Base-by-base conservation (phyloP, 23 red algal genomes). In the Rhodosorus marinus region DNA sequence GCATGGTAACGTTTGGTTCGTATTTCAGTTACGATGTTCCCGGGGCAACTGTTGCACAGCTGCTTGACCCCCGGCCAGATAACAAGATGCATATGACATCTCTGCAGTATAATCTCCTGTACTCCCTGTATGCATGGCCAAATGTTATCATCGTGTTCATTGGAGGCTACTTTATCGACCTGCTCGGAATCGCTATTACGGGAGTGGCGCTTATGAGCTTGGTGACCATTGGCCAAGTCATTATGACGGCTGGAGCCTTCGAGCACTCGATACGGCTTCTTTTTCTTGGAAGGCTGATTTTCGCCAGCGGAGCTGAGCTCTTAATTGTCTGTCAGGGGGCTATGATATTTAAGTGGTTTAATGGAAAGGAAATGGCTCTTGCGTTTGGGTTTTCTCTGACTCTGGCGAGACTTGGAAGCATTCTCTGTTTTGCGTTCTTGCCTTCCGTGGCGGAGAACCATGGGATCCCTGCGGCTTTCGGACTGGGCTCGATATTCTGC, bases 21-120 rank as follows among this genome's bases (percentile, higher is more conserved):
- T 70, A 70, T 33, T 70, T 70, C 19, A 58, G 65, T 15, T 70
- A 57, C 23, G 65, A 70, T 49, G 60, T 54, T 25, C 65, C 65
- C 6, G 51, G 65, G 2, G 65, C 65, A 11, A 29, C 60, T 4
- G 65, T 55, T 8, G 60, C 30, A 20, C 6, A 5, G 23, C 6
- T 70, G 8, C 9, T n/a, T 6, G 65, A 35, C n/a, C n/a, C n/a
- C n/a, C n/a, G n/a, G n/a, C n/a, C n/a, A n/a, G n/a, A n/a, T n/a
- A n/a, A n/a, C 19, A 19, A 42, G 8, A 3, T 70, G 1, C 46
- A 70, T 9, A 47, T 70, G 17, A 25, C 65, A 28, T 8, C 14
- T 2, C 49, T 59, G 4, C 51, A 46, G 36, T 70, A 57, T 33
- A 70, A 70, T 35, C 19, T 70, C 1, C 33, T 70, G 2, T 35